A percentile compares a stretch with the other conserved stretches of the same genome.
Conservation (phyloP, 768 basidiomycete species). For the Roridomyces roridus region DNA sequence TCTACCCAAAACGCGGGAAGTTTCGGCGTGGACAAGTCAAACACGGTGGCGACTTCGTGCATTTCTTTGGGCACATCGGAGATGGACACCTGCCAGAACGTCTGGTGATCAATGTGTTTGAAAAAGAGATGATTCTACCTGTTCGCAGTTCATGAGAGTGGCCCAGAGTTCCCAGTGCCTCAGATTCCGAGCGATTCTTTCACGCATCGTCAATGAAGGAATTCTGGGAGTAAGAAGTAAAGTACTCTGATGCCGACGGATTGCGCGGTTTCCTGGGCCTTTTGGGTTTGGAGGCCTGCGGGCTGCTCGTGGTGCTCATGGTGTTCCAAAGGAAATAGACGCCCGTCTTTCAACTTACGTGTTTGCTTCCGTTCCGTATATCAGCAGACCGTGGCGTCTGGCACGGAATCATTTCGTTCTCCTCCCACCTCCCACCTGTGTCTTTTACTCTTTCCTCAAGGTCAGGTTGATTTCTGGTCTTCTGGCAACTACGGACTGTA, state of each 20-base stretch:
- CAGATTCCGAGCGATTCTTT: conserved; percentile 55
- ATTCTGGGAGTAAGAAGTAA: not conserved
- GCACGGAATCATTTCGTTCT: too few species aligned
- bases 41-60: conserved; percentile 42
- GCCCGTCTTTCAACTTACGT: too few species aligned
- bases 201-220: not conserved
- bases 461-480: too few species aligned
- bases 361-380: not conserved
- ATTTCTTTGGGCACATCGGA: conserved; percentile 47
- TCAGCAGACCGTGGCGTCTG: too few species aligned
- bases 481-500: too few species aligned
- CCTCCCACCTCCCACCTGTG: too few species aligned
- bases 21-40: conserved; percentile 11
- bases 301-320: conserved; percentile 21
- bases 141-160: conserved; percentile 52
- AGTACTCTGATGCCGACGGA: conserved; percentile 56
- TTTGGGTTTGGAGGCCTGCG: conserved; percentile 10
- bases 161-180: conserved; percentile 59
- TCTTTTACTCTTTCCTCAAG: too few species aligned
- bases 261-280: conserved; percentile 36
- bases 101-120: too few species aligned
- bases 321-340: not conserved
- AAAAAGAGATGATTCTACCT: too few species aligned
- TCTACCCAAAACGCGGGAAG: conserved; percentile 51
- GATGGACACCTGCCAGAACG: conserved; percentile 56